These are phyloP conservation scores for Rhipidocladum racemiflorum DNA, from an alignment of 176 grass and related monocot species.

Conservation along the genomic window DNA sequence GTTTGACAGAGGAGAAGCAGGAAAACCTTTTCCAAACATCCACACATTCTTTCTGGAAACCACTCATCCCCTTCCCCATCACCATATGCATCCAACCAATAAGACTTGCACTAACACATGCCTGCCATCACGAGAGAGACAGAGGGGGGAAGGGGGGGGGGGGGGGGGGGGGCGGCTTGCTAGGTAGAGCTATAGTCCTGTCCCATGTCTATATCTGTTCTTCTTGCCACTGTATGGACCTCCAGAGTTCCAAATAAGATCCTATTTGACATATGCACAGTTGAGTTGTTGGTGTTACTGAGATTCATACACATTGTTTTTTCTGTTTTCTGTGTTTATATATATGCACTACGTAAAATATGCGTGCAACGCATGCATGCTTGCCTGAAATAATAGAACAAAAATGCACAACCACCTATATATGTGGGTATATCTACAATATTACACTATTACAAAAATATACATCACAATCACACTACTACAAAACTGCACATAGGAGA, in stretches of 20 bases:
- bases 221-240: not conserved
- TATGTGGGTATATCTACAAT: no score
- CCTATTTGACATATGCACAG: not conserved
- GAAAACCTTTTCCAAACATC: not conserved
- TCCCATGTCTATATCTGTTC: not conserved
- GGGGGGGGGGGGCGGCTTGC: not conserved
- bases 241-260: not conserved
- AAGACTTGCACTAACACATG: not conserved
- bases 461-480: no score
- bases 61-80: not conserved
- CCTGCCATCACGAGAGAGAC: not conserved
- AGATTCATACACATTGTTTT: not conserved
- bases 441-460: no score
- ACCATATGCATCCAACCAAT: not conserved
- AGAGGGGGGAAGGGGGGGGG: conserved; percentile 1
- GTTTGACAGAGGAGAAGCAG: not conserved
- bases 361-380: not conserved
- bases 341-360: not conserved
- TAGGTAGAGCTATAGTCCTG: not conserved
- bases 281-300: not conserved
- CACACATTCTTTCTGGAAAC: not conserved
- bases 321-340: not conserved
- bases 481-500: no score
- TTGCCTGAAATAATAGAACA: not conserved
- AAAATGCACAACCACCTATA: no score